Evolutionary conservation across 768 basidiomycete species (phyloP).

Genomic region (Mycena kentingensis): DNA sequence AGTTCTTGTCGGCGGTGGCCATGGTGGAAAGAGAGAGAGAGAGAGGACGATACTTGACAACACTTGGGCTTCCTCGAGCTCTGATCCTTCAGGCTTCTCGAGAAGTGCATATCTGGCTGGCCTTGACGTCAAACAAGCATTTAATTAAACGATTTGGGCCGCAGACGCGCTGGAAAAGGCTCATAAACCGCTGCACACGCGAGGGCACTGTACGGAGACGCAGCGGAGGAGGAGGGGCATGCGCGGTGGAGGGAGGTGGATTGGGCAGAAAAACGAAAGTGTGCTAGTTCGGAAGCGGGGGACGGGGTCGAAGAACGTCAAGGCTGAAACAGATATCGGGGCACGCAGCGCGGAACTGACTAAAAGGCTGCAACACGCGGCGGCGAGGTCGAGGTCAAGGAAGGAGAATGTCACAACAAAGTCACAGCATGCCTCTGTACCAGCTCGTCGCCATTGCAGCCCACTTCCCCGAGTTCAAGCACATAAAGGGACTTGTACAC

Average conservation of each 20-base stretch:
- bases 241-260: too few relatives aligned
- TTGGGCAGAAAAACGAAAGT: too few relatives aligned
- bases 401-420: not conserved
- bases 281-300: slow-evolving; percentile 21
- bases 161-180: slow-evolving; percentile 29
- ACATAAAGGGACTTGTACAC: slow-evolving; percentile 73
- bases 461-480: slow-evolving; percentile 74
- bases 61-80: slow-evolving; percentile 2
- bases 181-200: too few relatives aligned
- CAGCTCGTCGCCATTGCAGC: slow-evolving; percentile 82
- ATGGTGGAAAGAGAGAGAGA: slow-evolving; percentile 30
- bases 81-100: slow-evolving; percentile 17
- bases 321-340: slow-evolving; percentile 29
- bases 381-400: not conserved
- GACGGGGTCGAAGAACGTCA: slow-evolving; percentile 21
- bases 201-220: too few relatives aligned
- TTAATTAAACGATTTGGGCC: slow-evolving; percentile 44
- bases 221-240: too few relatives aligned
- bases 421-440: slow-evolving; percentile 41
- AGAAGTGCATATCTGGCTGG: slow-evolving; percentile 16
- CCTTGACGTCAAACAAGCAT: slow-evolving; percentile 37
- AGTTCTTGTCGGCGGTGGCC: slow-evolving; percentile 27
- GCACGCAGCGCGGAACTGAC: slow-evolving; percentile 41
- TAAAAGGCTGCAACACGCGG: too few relatives aligned
- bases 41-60: slow-evolving; percentile 14